Percentiles rank a stretch among this genome's conserved stretches.
Evolutionary conservation across 2,329 filamentous ascomycete species (phyloP).

Genomic region (Thyridium curvatum): DNA sequence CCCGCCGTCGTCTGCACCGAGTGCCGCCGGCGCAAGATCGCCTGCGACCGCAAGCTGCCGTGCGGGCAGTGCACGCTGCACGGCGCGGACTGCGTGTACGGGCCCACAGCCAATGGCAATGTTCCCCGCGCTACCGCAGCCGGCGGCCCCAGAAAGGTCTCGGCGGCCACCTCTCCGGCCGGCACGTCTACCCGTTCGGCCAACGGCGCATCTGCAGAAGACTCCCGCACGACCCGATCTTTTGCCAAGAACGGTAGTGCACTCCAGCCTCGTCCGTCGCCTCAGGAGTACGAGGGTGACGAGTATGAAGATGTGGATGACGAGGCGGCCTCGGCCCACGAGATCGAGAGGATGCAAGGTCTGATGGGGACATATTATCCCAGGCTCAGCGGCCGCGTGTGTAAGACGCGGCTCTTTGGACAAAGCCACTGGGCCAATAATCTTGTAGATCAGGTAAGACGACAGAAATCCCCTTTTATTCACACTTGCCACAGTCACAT

Average conservation of each 20-base stretch:
- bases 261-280: conserved; percentile 19
- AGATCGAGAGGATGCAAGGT: no score
- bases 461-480: background rate
- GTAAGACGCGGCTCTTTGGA: conserved; percentile 12
- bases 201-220: no score
- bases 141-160: conserved; percentile 7
- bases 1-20: conserved; percentile 45
- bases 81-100: conserved; percentile 47
- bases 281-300: no score
- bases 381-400: conserved; percentile 7
- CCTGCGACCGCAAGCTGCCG: conserved; percentile 51
- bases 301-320: no score
- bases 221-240: background rate
- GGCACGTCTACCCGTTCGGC: no score
- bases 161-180: background rate
- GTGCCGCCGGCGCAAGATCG: conserved; percentile 54
- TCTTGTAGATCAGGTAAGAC: conserved; percentile 4
- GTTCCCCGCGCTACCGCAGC: conserved; percentile 14
- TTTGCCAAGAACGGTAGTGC: background rate
- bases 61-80: conserved; percentile 54
- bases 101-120: conserved; percentile 1
- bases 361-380: no score
- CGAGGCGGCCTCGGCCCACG: no score
- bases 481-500: conserved; percentile 4
- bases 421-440: conserved; percentile 13